Conservation (phyloP, 2,329 filamentous ascomycete species). For the Aspergillus proliferans region DNA sequence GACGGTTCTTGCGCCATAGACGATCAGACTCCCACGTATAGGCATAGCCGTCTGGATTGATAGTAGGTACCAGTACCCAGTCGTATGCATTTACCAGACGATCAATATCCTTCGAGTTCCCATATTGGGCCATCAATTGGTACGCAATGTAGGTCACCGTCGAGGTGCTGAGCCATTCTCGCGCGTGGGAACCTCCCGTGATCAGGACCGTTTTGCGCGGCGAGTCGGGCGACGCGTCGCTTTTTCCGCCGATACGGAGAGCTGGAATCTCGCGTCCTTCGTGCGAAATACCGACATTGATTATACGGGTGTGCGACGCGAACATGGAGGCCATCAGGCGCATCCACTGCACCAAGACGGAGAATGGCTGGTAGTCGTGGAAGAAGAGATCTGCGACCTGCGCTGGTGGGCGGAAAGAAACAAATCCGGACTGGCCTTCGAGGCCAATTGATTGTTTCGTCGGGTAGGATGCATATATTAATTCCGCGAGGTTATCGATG, state of each 20-base stretch:
- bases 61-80: constrained; percentile 76
- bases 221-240: constrained; percentile 40
- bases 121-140: constrained; percentile 76
- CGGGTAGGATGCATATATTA: constrained; percentile 71
- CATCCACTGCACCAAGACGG: constrained; percentile 88
- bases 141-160: constrained; percentile 89
- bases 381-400: constrained; percentile 67
- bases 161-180: constrained; percentile 93
- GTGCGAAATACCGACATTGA: constrained; percentile 75
- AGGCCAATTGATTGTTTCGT: constrained; percentile 31
- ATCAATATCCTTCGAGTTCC: constrained; percentile 63
- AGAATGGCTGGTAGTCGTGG: constrained; percentile 80
- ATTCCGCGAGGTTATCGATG: constrained; percentile 72
- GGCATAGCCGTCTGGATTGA: constrained; percentile 91
- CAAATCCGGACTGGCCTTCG: constrained; percentile 21
- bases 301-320: constrained; percentile 66
- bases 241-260: constrained; percentile 64
- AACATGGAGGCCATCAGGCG: constrained; percentile 84
- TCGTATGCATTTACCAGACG: constrained; percentile 78
- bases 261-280: constrained; percentile 83
- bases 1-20: constrained; percentile 87
- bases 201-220: constrained; percentile 72
- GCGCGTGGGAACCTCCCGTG: constrained; percentile 79
- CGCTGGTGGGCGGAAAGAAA: constrained; percentile 25
- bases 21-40: constrained; percentile 90